Conservation (phyloP, 441 rosid genomes). For the Erodium texanum region DNA sequence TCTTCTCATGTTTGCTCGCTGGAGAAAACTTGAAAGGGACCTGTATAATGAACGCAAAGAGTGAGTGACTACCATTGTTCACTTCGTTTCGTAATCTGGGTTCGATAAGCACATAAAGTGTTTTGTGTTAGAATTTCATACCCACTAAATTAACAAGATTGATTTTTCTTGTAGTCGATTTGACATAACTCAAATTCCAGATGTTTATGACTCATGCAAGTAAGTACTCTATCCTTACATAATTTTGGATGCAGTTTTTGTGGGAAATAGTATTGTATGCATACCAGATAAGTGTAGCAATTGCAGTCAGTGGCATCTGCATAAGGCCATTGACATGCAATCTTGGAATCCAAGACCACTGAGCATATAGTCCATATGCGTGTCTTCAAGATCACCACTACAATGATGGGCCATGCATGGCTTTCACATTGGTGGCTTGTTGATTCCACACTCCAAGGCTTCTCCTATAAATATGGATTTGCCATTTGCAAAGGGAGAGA, state of each 20-base stretch:
- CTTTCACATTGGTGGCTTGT: too few species aligned
- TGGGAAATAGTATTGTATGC: background rate
- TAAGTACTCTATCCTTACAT: conserved; percentile 39
- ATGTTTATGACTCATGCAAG: conserved; percentile 99
- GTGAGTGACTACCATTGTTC: conserved; percentile 37
- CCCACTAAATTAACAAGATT: background rate
- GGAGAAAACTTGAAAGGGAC: conserved; percentile 99
- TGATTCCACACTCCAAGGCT: too few species aligned
- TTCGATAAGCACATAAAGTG: background rate
- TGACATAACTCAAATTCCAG: conserved; percentile 99
- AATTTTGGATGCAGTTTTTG: conserved; percentile 9
- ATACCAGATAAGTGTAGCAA: too few species aligned
- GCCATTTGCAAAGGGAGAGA: too few species aligned
- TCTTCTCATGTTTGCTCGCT: conserved; percentile 98
- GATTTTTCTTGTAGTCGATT: conserved; percentile 40
- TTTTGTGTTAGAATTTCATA: background rate
- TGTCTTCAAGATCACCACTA: too few species aligned
- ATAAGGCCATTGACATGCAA: too few species aligned
- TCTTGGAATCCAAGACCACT: too few species aligned
- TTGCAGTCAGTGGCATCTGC: background rate
- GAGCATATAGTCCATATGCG: too few species aligned
- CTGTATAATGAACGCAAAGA: conserved; percentile 95
- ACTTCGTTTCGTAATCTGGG: conserved; percentile 4
- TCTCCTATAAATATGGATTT: too few species aligned
- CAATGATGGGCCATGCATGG: too few species aligned